Evolutionary conservation across 2,329 filamentous ascomycete genomes (phyloP).

Genomic region (Sarocladium oryzae): DNA sequence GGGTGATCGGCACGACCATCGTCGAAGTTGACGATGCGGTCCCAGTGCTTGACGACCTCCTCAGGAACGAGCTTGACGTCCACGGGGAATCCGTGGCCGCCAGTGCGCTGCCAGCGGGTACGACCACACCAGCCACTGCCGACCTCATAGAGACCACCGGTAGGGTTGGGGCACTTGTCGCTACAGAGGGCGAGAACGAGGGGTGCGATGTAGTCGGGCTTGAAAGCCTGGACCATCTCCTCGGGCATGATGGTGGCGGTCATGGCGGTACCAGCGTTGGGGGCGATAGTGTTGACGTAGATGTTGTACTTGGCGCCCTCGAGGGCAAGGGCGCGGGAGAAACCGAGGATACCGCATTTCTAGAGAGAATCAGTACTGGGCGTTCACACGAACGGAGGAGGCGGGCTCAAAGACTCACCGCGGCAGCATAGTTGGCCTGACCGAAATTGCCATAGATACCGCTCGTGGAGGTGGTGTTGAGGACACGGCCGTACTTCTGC

Average conservation of each 20-base stretch:
- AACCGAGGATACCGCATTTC: constrained; percentile 90
- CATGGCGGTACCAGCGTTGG: constrained; percentile 94
- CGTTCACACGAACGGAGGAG: neutral
- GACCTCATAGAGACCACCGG: constrained; percentile 86
- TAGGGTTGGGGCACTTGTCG: constrained; percentile 80
- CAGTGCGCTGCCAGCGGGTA: constrained; percentile 91
- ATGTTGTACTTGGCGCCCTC: constrained; percentile 98
- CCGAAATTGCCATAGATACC: constrained; percentile 99
- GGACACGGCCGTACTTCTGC: constrained; percentile 94
- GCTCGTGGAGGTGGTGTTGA: constrained; percentile 95
- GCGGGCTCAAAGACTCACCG: constrained; percentile 48
- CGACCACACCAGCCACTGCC: constrained; percentile 88
- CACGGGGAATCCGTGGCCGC: constrained; percentile 85
- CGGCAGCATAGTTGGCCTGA: constrained; percentile 93
- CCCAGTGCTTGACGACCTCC: constrained; percentile 69
- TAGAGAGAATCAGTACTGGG: constrained; percentile 25
- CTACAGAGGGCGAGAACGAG: constrained; percentile 77
- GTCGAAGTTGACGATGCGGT: constrained; percentile 78
- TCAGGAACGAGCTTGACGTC: constrained; percentile 80
- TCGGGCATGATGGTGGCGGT: constrained; percentile 90
- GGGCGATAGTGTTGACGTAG: constrained; percentile 94
- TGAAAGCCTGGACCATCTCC: constrained; percentile 97
- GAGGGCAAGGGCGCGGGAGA: constrained; percentile 85
- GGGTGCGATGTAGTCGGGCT: constrained; percentile 96
- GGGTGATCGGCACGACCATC: constrained; percentile 84